Conservation (phyloP, 148 eudicot genomes). For the Euryodendron excelsum region DNA sequence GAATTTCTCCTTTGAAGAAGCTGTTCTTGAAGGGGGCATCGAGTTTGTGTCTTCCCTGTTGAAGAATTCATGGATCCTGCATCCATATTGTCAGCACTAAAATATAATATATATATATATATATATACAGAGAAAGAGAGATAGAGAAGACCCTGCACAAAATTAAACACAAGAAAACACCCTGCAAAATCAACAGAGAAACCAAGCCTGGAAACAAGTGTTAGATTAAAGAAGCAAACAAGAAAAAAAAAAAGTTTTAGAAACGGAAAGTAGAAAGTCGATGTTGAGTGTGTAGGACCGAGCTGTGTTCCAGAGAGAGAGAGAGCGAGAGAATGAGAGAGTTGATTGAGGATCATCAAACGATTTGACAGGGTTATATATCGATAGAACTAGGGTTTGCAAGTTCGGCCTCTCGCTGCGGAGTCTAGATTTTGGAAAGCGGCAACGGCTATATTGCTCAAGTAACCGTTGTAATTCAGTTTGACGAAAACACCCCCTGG, state of each 20-base stretch:
- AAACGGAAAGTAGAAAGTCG: too few species aligned
- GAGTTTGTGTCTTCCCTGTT: conserved; percentile 28
- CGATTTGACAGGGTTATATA: background rate
- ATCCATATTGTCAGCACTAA: conserved; percentile 30
- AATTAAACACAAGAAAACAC: background rate
- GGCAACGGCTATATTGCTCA: conserved; percentile 23
- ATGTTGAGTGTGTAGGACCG: background rate
- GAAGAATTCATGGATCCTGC: conserved; percentile 36
- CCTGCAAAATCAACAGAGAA: conserved; percentile 7
- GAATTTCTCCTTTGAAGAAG: conserved; percentile 55
- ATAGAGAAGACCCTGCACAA: background rate
- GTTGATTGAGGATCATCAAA: background rate
- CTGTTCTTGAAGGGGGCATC: conserved; percentile 56
- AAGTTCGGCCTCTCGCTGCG: background rate
- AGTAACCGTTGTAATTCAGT: conserved; percentile 25
- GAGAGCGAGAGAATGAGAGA: conserved; percentile 8
- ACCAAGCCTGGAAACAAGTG: conserved; percentile 24
- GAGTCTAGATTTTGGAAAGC: background rate
- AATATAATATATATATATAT: background rate
- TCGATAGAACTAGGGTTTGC: conserved; percentile 6
- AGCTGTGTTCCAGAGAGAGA: background rate
- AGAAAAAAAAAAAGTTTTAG: conserved; percentile 4
- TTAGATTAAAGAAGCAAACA: conserved; percentile 13
- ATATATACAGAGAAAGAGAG: background rate
- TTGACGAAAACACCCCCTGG: conserved; percentile 17